Evolutionary conservation across 164 flowering plant genomes (phyloP).

Genomic region (Taxillus chinensis): DNA sequence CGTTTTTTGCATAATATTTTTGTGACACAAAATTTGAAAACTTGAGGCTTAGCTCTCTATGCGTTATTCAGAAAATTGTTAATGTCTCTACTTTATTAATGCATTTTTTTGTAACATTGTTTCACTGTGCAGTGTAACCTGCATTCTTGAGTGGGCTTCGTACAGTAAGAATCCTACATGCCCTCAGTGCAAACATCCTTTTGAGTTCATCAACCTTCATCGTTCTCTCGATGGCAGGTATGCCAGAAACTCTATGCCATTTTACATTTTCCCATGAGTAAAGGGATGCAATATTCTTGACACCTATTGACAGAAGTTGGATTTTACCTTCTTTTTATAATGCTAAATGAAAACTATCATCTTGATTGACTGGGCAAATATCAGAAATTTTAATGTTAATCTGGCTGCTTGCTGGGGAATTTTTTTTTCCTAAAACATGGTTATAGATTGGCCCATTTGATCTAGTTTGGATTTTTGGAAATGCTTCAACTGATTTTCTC

Average conservation of each 20-base stretch:
- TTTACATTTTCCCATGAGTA: background rate
- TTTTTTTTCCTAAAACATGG: too few species aligned
- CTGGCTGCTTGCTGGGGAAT: too few species aligned
- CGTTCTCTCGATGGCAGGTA: constrained; percentile 95
- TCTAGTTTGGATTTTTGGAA: too few species aligned
- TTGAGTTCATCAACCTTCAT: constrained; percentile 62
- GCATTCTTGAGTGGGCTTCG: constrained; percentile 85
- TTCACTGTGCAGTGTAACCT: constrained; percentile 50
- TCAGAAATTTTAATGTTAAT: too few species aligned
- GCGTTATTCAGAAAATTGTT: background rate
- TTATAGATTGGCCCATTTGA: too few species aligned
- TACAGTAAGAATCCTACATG: constrained; percentile 62
- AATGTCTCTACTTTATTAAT: background rate
- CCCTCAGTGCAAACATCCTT: constrained; percentile 86
- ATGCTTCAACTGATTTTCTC: too few species aligned
- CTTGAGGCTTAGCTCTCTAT: background rate
- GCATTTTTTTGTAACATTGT: background rate
- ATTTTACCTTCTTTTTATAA: background rate
- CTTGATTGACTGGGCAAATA: too few species aligned
- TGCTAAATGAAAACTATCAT: too few species aligned
- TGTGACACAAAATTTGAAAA: too few species aligned
- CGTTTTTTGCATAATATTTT: too few species aligned
- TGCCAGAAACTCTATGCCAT: background rate
- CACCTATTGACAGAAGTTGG: background rate
- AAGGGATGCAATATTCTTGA: too few species aligned